phyloP scores from a whole-genome alignment of 495 filamentous ascomycete species.

The Aspergillus cavernicola region DNA sequence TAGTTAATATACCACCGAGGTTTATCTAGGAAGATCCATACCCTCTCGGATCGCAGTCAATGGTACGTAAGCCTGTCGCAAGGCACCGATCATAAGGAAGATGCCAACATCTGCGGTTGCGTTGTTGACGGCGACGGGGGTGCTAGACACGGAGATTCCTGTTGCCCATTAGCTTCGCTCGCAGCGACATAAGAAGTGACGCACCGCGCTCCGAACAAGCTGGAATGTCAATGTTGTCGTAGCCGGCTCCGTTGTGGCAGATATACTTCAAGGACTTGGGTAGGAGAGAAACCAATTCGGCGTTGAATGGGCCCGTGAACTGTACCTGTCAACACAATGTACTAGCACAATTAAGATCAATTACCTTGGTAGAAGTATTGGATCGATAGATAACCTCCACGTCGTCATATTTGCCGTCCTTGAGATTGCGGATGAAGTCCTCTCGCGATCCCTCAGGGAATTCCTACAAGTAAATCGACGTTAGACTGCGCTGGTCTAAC shows the following conservation, averaged over 20 bases:
- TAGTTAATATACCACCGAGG: conserved; percentile 2
- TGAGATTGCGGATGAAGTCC: conserved; percentile 51
- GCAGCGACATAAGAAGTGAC: neutral
- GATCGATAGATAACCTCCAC: conserved; percentile 57
- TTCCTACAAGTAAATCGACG: conserved; percentile 38
- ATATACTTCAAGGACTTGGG: conserved; percentile 71
- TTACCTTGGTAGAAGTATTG: conserved; percentile 54
- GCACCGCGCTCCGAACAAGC: conserved; percentile 58
- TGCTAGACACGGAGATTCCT: conserved; percentile 64
- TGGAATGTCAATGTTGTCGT: conserved; percentile 73
- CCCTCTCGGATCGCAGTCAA: conserved; percentile 58
- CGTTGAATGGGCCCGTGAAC: conserved; percentile 59
- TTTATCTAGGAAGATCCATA: neutral
- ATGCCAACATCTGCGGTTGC: conserved; percentile 71
- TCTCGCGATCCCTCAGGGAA: conserved; percentile 49
- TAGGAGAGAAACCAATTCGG: conserved; percentile 54
- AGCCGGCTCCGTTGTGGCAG: conserved; percentile 83
- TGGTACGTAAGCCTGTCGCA: conserved; percentile 63
- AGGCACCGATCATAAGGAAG: conserved; percentile 66
- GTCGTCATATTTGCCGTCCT: conserved; percentile 52
- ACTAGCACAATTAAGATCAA: too few species aligned
- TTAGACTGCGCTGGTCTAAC: neutral
- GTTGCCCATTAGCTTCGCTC: neutral
- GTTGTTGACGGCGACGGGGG: conserved; percentile 63
- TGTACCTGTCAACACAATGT: conserved; percentile 17